Evolutionary conservation across 2,329 filamentous ascomycete species (phyloP), one percentile per base, ranked within the genome.

Genomic region (Cladosporium sp.): DNA sequence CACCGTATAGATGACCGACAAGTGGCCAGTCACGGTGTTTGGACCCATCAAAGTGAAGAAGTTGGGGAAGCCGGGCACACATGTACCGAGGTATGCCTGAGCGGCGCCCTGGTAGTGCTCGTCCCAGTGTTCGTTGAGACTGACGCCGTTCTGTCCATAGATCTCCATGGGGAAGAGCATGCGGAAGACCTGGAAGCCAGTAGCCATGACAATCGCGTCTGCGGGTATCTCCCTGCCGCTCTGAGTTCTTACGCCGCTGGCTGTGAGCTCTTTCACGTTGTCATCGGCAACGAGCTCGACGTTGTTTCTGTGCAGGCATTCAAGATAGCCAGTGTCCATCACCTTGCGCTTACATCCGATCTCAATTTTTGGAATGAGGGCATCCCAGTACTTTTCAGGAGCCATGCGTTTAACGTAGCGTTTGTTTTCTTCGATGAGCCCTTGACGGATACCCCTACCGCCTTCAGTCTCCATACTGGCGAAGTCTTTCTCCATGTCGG

Each of bases 311-410:
- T 54, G 55, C 14, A 73, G 63, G 5, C 66, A 63, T 54, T 73
- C 67, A 9, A 75, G 61, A 51, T 72, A 75, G 4, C 70, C 68
- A 5, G 65, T 66, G 9, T 69, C 72, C 5, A 71, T 70, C 0
- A 84, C 87, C 0, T 85, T 69, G 2, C 84, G 76, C 10, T 83
- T 77, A 57, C 84, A 87, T 58, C 82, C 79, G 1, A 83, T 81
- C 0, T 82, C 79, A 59, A 84, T 86, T 55, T 84, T 77, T 0
- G 84, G 84, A 4, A 83, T 72, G 3, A 86, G 71, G 16, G 67
- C 65, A 49, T 74, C 69, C 64, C 70, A 72, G 56, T 77, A 77
- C 53, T 69, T 68, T 19, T 62, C 61, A 2, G 74, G 74, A 1
- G 74, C 73, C 34, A 63, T 70, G 1, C 61, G 61, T 53, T 70